phyloP scores from a whole-genome alignment of 257 asterid species.

The Solanum pinnatisectum region DNA sequence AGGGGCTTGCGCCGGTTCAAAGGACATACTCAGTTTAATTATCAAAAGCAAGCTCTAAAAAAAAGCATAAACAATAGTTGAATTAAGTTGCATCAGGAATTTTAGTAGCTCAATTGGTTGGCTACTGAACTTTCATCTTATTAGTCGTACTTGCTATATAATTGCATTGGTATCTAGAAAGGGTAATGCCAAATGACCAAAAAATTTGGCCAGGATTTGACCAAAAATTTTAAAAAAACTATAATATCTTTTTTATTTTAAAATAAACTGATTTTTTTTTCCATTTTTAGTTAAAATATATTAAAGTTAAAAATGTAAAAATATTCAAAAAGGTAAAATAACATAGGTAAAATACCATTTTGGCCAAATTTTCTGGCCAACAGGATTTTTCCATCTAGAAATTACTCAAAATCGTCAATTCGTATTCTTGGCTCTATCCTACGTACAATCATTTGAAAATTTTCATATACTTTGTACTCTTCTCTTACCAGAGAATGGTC shows the following conservation, averaged over 20 bases:
- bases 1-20: not conserved
- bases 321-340: too few species aligned
- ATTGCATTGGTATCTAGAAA: not conserved
- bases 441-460: slow-evolving; percentile 8
- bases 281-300: too few species aligned
- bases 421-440: not conserved
- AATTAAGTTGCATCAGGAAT: not conserved
- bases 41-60: not conserved
- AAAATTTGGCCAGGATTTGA: too few species aligned
- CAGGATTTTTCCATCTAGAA: too few species aligned
- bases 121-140: too few species aligned
- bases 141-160: not conserved
- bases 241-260: too few species aligned
- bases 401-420: not conserved
- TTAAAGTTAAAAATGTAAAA: too few species aligned
- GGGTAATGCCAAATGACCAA: too few species aligned
- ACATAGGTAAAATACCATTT: too few species aligned
- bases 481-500: slow-evolving; percentile 8
- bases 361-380: too few species aligned
- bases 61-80: not conserved
- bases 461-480: slow-evolving; percentile 7
- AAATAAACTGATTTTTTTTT: too few species aligned
- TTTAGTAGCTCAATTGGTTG: not conserved
- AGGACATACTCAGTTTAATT: not conserved
- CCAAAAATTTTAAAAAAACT: too few species aligned